Base-by-base conservation (phyloP, 148 eudicot genomes). In the Suaeda aralocaspica region DNA sequence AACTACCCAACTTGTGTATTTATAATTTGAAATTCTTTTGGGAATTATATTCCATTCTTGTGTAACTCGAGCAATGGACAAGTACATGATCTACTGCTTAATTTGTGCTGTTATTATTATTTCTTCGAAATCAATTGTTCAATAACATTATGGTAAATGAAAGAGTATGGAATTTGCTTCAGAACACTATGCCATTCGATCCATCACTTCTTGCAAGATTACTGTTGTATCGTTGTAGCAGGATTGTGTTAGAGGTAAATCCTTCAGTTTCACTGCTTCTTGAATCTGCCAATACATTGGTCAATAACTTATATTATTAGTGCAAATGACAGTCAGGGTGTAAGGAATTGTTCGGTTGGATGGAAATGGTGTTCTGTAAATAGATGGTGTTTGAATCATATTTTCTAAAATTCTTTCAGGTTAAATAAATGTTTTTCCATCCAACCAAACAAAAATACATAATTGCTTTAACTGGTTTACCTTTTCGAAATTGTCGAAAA, bases 141-240 rank as follows among this genome's bases (percentile, higher is more conserved):
- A 71, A 51, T 49, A 28, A 46, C 60, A 66, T 9, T 34, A 46
- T 22, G n/a, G 41, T 36, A 25, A 41, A 21, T 9, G 36, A 41
- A 51, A 42, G 18, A 13, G 28, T 41, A 14, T 22, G 21, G 12
- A 29, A 44, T 0, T 28, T 4, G 4, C 12, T 26, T 21, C 18
- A 29, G 70, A 19, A 7, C 26, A 58, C 61, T 77, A 88, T 14
- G 88, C 85, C 89, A 84, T 80, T 78, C 84, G 75, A 31, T 39
- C 77, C 93, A 83, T 91, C 76, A 88, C 96, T 74, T 91, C 93
- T 71, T 91, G 83, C 56, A 91, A 79, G 66, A 86, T 59, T n/a
- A 80, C 68, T n/a, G 85, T 80, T 7, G 94, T 89, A 41, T 85
- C 81, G 72, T 71, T 60, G 64, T 88, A 89, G 63, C 67, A 74